A percentile compares a stretch with the other conserved stretches of the same genome.
phyloP scores from a whole-genome alignment of 768 basidiomycete genomes.

The Phanerochaete sordida region DNA sequence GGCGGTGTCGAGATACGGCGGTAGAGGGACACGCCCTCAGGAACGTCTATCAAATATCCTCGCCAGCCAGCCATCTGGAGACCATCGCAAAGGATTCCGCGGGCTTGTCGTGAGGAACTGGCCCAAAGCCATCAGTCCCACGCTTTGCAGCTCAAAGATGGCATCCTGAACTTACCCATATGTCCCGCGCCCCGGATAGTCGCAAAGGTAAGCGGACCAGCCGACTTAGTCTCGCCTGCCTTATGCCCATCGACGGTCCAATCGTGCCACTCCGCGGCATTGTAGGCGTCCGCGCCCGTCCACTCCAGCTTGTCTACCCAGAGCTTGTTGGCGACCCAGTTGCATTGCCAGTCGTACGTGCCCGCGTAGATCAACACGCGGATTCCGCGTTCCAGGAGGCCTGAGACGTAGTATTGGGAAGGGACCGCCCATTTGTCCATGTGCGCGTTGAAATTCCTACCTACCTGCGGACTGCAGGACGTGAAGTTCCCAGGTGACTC shows the following conservation, averaged over 20 bases:
- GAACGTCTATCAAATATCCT: conserved; percentile 21
- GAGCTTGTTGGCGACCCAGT: conserved; percentile 71
- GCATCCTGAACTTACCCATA: conserved; percentile 52
- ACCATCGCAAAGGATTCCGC: conserved; percentile 61
- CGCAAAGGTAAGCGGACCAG: conserved; percentile 58
- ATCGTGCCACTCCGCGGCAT: conserved; percentile 43
- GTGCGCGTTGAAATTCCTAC: conserved; percentile 45
- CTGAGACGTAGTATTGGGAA: conserved; percentile 62
- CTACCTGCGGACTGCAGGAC: conserved; percentile 51
- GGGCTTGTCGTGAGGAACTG: conserved; percentile 70
- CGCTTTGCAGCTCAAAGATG: conserved; percentile 1
- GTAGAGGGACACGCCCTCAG: neutral
- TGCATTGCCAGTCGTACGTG: conserved; percentile 78
- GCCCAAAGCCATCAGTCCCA: neutral
- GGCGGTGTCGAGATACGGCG: too few relatives aligned
- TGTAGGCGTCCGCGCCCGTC: conserved; percentile 57
- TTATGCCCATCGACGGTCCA: conserved; percentile 56
- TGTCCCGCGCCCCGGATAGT: conserved; percentile 62
- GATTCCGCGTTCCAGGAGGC: conserved; percentile 73
- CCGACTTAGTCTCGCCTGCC: conserved; percentile 55
- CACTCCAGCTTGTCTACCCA: conserved; percentile 77
- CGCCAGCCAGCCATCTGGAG: conserved; percentile 54
- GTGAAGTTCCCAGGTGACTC: conserved; percentile 48
- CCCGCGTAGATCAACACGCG: conserved; percentile 73
- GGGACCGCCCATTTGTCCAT: conserved; percentile 59